A percentile compares a stretch with the other conserved stretches of the same genome.
These are phyloP conservation scores for Stromatinia cepivora DNA, from an alignment of 2,329 filamentous ascomycete genomes.

Conservation along the genomic window DNA sequence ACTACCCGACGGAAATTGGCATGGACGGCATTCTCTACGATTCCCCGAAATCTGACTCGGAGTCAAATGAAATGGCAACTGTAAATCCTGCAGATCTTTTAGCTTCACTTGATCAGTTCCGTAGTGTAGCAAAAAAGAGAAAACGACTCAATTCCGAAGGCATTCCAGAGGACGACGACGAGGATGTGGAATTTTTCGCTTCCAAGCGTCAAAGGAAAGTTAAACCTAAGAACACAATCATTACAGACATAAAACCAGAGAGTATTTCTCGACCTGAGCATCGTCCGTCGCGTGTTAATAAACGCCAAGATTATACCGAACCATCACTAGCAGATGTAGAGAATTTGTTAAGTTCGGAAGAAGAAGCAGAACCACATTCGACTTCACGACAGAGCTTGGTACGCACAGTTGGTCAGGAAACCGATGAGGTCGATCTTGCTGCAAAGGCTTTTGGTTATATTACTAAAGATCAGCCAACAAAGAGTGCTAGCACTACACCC, in stretches of 20 bases:
- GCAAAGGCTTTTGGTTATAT: slow-evolving; percentile 31
- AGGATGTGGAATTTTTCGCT: slow-evolving; percentile 36
- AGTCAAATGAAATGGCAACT: slow-evolving; percentile 26
- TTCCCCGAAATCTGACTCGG: slow-evolving; percentile 31
- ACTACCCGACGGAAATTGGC: slow-evolving; percentile 35
- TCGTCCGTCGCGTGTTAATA: slow-evolving; percentile 28
- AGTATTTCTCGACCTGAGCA: slow-evolving; percentile 25
- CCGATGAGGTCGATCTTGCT: slow-evolving; percentile 31
- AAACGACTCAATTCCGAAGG: slow-evolving; percentile 27
- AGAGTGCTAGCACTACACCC: slow-evolving; percentile 2
- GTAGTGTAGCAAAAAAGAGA: slow-evolving; percentile 31
- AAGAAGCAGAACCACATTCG: background rate
- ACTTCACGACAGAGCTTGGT: slow-evolving; percentile 13
- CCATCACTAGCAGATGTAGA: slow-evolving; percentile 33
- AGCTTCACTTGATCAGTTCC: slow-evolving; percentile 25
- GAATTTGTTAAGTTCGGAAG: slow-evolving; percentile 18
- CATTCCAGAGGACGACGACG: slow-evolving; percentile 28
- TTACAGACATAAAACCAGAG: background rate
- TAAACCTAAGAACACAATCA: slow-evolving; percentile 26
- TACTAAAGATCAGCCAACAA: slow-evolving; percentile 20
- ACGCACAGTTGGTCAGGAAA: slow-evolving; percentile 12
- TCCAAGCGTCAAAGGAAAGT: slow-evolving; percentile 35
- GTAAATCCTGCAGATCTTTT: slow-evolving; percentile 35
- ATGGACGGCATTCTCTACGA: slow-evolving; percentile 40
- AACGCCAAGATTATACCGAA: slow-evolving; percentile 33